Evolutionary conservation across 306 rosid genomes (phyloP).

Genomic region (Pterocarpus macrocarpus): DNA sequence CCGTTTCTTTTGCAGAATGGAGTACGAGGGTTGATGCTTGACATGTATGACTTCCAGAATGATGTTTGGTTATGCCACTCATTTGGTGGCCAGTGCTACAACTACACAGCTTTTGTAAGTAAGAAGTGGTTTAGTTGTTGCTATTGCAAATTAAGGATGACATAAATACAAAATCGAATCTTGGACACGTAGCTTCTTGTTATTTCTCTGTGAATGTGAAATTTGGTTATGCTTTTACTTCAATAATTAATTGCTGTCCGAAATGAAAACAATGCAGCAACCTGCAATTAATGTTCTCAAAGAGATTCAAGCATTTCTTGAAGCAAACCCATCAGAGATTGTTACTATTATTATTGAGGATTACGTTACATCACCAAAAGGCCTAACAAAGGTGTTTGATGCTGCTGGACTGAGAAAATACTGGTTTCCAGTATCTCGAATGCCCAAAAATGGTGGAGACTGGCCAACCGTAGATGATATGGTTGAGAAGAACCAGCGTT

Average conservation of each 20-base stretch:
- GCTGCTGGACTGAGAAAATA: constrained; percentile 87
- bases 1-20: constrained; percentile 72
- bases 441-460: constrained; percentile 87
- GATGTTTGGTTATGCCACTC: constrained; percentile 95
- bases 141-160: constrained; percentile 21
- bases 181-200: background rate
- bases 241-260: constrained; percentile 1
- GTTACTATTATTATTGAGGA: constrained; percentile 89
- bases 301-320: constrained; percentile 79
- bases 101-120: constrained; percentile 96
- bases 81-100: constrained; percentile 78
- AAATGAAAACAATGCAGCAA: constrained; percentile 63
- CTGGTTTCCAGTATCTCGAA: constrained; percentile 90
- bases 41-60: constrained; percentile 82
- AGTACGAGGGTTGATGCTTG: constrained; percentile 91
- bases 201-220: constrained; percentile 2
- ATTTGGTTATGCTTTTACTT: constrained; percentile 22
- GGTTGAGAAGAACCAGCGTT: constrained; percentile 81
- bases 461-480: constrained; percentile 90
- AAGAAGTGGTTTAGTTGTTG: constrained; percentile 24
- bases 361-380: constrained; percentile 87
- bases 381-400: constrained; percentile 85
- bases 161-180: background rate
- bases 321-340: constrained; percentile 83
- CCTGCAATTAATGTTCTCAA: constrained; percentile 85